phyloP scores from a whole-genome alignment of 306 rosid genomes.

The Abrus precatorius region DNA sequence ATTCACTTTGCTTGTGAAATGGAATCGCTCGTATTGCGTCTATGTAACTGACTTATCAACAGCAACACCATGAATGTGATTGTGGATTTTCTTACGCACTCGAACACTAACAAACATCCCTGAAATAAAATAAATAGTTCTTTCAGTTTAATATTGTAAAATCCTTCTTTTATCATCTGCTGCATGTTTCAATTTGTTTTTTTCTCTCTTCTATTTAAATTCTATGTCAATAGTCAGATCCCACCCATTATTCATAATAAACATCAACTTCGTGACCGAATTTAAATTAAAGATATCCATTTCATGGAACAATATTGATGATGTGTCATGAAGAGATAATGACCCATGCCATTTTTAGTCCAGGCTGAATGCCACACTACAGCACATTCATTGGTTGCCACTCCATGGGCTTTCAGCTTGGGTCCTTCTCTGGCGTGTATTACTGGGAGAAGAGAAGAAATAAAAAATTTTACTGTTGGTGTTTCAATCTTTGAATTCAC shows the following conservation, averaged over 20 bases:
- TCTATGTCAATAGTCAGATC: slow-evolving; percentile 70
- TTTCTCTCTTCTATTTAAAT: slow-evolving; percentile 34
- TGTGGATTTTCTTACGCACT: slow-evolving; percentile 60
- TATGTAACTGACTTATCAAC: slow-evolving; percentile 74
- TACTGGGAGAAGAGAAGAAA: slow-evolving; percentile 33
- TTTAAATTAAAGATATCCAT: slow-evolving; percentile 41
- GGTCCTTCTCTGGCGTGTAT: too few relatives aligned
- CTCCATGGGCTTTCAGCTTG: slow-evolving; percentile 20
- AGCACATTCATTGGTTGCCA: slow-evolving; percentile 44
- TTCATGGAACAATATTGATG: slow-evolving; percentile 37
- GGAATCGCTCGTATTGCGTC: slow-evolving; percentile 76
- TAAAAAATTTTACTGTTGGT: slow-evolving; percentile 10
- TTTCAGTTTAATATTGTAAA: neutral
- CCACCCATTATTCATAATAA: slow-evolving; percentile 50
- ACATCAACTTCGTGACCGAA: slow-evolving; percentile 57
- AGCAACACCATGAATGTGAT: slow-evolving; percentile 46
- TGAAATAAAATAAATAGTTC: slow-evolving; percentile 28
- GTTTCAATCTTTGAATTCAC: slow-evolving; percentile 54
- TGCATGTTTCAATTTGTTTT: slow-evolving; percentile 43
- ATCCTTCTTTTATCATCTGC: slow-evolving; percentile 36
- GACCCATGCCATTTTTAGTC: slow-evolving; percentile 43
- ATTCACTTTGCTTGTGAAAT: slow-evolving; percentile 61
- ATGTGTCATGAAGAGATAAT: slow-evolving; percentile 34
- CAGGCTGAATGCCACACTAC: slow-evolving; percentile 42
- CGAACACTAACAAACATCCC: slow-evolving; percentile 49